A percentile compares a stretch with the other conserved stretches of the same genome.
Conservation (phyloP, 2,329 filamentous ascomycete genomes). For the Aphanocladium album region DNA sequence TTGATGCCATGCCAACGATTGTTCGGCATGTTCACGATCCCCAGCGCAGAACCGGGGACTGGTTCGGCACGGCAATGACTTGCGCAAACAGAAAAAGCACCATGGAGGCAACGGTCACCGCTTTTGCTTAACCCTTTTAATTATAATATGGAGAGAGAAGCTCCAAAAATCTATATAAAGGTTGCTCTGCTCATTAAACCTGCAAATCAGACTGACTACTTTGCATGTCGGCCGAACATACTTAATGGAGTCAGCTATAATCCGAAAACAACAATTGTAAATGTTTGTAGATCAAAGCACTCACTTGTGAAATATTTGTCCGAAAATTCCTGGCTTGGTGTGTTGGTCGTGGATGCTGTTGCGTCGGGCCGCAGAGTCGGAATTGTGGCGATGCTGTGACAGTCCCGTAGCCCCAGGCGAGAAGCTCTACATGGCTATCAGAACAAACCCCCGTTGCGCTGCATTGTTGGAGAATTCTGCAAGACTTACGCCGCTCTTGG, state of each 20-base stretch:
- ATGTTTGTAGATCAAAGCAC: background rate
- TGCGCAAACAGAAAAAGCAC: too few relatives aligned
- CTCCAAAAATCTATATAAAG: too few relatives aligned
- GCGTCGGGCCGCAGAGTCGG: background rate
- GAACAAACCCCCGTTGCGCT: background rate
- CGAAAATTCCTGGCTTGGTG: background rate
- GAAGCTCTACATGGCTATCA: background rate
- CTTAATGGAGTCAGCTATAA: background rate
- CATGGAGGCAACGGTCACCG: too few relatives aligned
- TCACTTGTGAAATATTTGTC: constrained; percentile 1
- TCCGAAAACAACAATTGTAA: background rate
- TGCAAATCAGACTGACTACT: background rate
- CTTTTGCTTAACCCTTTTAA: too few relatives aligned
- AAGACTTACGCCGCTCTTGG: background rate
- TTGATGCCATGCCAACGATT: too few relatives aligned
- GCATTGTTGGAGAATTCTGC: background rate
- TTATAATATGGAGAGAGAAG: too few relatives aligned
- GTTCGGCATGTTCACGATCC: too few relatives aligned
- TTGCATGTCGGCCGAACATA: constrained; percentile 2
- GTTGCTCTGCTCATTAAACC: background rate
- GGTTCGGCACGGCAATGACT: too few relatives aligned
- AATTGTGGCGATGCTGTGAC: background rate
- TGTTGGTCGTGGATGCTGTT: constrained; percentile 1
- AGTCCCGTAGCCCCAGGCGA: background rate
- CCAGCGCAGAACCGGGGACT: too few relatives aligned